Base-by-base conservation (phyloP, 2,329 filamentous ascomycete species). In the Graphium sp. region DNA sequence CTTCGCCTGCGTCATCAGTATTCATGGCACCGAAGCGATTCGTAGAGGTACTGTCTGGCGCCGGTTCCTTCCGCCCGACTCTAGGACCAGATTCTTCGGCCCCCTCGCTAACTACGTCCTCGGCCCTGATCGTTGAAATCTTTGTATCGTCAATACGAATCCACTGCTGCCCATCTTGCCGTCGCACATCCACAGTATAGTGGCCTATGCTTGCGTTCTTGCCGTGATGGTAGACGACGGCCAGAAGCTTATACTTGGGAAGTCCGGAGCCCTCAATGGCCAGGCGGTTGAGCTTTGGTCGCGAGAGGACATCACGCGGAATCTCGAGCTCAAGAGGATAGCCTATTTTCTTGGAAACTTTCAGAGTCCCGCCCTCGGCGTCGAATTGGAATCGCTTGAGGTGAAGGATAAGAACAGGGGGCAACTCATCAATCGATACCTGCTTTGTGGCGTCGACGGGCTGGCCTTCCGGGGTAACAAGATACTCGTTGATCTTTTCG, bases 321-420 rank as follows among this genome's bases (percentile, higher is more conserved):
- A 98, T 83, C 47, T 95, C 87, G 28, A 98, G 63, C 44, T 95
- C 85, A 17, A 98, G 60, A 0, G 89, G 89, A 45, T 98, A 98
- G 13, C 84, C 87, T 33, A 98, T 66, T 57, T 87, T 92, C 60
- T 95, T 98, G 82, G 87, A 94, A 37, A 95, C 92, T 61, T 98
- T 98, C 44, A 93, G 78, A 1, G 84, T 92, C 15, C 84, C 84
- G 24, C 76, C 80, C 33, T 76, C 70, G 35, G 74, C 81, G 43
- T 95, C 84, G 42, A 93, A 95, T 43, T 94, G 83, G 62, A 98
- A 98, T 24, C 89, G 82, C 57, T 98, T 98, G 23, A 98, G 64
- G 46, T 98, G 89, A 7, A 98, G 66, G 30, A 95, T 92, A 9
- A 98, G 66, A 4, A 95, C 81, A 1, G 84, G 82, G 1, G 89